These are phyloP conservation scores for Plantago rigida DNA, from an alignment of 305 asterid species.

Conservation along the genomic window DNA sequence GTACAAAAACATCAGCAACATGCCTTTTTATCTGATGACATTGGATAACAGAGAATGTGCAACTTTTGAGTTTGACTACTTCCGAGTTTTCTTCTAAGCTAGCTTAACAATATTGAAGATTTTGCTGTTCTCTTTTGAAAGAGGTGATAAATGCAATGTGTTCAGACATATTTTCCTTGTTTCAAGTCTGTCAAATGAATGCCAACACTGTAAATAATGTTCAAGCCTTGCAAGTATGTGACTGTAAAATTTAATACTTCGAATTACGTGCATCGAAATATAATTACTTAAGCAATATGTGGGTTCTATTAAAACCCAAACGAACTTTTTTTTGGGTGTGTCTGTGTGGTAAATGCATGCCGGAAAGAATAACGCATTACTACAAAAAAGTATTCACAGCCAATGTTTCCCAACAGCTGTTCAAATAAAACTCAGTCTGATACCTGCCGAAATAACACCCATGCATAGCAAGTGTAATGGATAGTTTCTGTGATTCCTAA, in stretches of 20 bases:
- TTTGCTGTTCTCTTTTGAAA: neutral
- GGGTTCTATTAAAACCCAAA: too few species aligned
- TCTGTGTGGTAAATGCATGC: too few species aligned
- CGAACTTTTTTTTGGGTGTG: too few species aligned
- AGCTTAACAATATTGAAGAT: neutral
- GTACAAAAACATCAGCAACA: too few species aligned
- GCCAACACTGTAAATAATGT: too few species aligned
- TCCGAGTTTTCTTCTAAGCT: conserved; percentile 5
- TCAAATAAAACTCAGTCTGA: conserved; percentile 20
- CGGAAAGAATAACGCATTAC: conserved; percentile 9
- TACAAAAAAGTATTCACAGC: neutral
- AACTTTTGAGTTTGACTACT: conserved; percentile 6
- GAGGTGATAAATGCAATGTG: neutral
- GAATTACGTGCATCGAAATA: too few species aligned
- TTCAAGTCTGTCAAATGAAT: too few species aligned
- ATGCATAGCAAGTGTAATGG: conserved; percentile 83
- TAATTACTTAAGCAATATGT: too few species aligned
- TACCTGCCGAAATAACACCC: conserved; percentile 97
- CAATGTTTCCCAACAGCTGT: conserved; percentile 22
- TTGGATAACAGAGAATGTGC: neutral
- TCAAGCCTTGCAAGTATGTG: too few species aligned
- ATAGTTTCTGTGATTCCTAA: conserved; percentile 93
- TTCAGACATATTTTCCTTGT: neutral
- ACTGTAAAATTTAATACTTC: too few species aligned
- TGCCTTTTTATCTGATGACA: too few species aligned